A percentile compares a stretch with the other conserved stretches of the same genome.
phyloP scores from a whole-genome alignment of 2,329 filamentous ascomycete species.

The Paracoccidioides lutzii region DNA sequence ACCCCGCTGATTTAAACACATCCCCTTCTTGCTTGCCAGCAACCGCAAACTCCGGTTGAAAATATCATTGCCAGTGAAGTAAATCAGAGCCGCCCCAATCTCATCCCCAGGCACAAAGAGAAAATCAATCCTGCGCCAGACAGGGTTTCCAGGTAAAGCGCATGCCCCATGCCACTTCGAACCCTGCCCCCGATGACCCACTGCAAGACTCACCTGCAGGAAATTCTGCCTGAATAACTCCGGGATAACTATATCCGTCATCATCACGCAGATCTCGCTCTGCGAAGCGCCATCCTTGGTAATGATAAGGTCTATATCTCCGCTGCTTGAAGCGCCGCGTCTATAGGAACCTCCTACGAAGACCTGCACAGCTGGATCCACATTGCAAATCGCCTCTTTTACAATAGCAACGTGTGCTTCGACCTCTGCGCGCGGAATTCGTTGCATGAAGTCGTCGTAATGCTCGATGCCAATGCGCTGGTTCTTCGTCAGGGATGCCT shows the following conservation, averaged over 20 bases:
- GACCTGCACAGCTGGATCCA: constrained; percentile 54
- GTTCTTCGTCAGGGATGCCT: constrained; percentile 51
- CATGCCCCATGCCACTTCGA: constrained; percentile 87
- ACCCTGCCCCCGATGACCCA: constrained; percentile 41
- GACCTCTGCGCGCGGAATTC: constrained; percentile 69
- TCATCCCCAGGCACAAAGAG: constrained; percentile 68
- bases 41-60: constrained; percentile 81
- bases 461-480: constrained; percentile 67
- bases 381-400: constrained; percentile 39
- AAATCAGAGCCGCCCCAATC: constrained; percentile 75
- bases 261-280: constrained; percentile 47
- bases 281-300: constrained; percentile 51
- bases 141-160: constrained; percentile 45
- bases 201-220: constrained; percentile 56
- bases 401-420: constrained; percentile 55
- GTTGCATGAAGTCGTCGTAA: constrained; percentile 63
- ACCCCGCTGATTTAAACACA: constrained; percentile 74
- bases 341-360: constrained; percentile 78
- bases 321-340: constrained; percentile 58
- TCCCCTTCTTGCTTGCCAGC: constrained; percentile 64
- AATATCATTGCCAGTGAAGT: constrained; percentile 90
- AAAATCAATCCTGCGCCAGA: constrained; percentile 76
- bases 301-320: constrained; percentile 77
- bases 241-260: constrained; percentile 51
- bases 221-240: constrained; percentile 50